A percentile compares a stretch with the other conserved stretches of the same genome.
Conservation (phyloP, 768 basidiomycete genomes). For the Cyclocybe aegerita region DNA sequence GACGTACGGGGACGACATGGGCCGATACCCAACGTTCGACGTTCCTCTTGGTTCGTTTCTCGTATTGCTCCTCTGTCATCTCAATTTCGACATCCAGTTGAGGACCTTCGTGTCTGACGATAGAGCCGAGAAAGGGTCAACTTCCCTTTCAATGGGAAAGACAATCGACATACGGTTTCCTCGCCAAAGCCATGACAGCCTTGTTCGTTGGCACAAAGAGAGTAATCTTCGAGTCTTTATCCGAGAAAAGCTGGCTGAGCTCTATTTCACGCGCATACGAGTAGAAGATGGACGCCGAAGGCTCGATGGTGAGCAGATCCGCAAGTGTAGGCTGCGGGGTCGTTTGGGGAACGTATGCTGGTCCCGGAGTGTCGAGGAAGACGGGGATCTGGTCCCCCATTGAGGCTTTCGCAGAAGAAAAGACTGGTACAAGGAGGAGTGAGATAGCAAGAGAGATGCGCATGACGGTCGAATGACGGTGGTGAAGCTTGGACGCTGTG, state of each 20-base stretch:
- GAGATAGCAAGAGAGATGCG: constrained; percentile 28
- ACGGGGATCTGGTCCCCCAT: constrained; percentile 35
- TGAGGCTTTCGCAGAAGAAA: constrained; percentile 27
- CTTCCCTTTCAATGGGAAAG: background rate
- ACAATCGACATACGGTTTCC: constrained; percentile 72
- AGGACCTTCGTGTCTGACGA: constrained; percentile 62
- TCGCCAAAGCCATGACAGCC: constrained; percentile 76
- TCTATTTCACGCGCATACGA: constrained; percentile 76
- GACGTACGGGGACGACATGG: constrained; percentile 76
- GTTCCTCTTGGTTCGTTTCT: constrained; percentile 58
- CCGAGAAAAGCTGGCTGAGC: constrained; percentile 51
- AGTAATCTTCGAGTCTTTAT: constrained; percentile 42
- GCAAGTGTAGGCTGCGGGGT: constrained; percentile 56
- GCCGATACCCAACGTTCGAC: constrained; percentile 80
- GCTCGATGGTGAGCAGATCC: constrained; percentile 77
- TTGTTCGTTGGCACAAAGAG: constrained; percentile 85
- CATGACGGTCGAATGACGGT: constrained; percentile 24
- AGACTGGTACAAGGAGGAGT: constrained; percentile 27
- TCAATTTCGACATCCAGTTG: constrained; percentile 41
- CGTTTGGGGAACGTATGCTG: constrained; percentile 34
- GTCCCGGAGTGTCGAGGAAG: constrained; percentile 6
- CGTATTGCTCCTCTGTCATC: constrained; percentile 69
- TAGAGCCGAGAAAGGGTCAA: constrained; percentile 3
- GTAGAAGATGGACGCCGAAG: constrained; percentile 78
- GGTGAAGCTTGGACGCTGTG: too few relatives aligned